Evolutionary conservation across 1,284 basidiomycete species (phyloP).

Genomic region (Amylostereum chailletii): DNA sequence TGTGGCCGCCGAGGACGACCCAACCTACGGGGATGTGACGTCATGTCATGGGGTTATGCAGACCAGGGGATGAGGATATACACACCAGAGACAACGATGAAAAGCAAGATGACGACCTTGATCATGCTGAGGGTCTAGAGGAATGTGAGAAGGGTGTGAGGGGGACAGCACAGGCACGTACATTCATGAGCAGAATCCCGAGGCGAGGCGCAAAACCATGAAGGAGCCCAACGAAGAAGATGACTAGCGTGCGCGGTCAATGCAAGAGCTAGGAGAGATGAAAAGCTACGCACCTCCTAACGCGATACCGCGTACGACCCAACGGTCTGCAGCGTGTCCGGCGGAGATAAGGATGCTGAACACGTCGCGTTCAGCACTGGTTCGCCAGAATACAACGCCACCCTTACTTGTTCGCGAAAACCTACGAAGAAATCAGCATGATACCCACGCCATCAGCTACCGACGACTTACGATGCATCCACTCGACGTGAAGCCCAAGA

Average conservation of each 20-base stretch:
- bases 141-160: no score
- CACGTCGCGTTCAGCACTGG: constrained; percentile 42
- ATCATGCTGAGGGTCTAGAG: constrained; percentile 46
- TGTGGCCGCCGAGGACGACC: constrained; percentile 6
- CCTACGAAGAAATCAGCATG: constrained; percentile 16
- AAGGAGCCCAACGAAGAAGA: constrained; percentile 47
- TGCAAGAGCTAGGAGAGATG: background rate
- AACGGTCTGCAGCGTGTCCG: constrained; percentile 29
- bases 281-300: constrained; percentile 31
- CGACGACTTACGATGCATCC: background rate
- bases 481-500: constrained; percentile 32
- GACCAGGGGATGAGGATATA: constrained; percentile 16
- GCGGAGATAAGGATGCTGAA: constrained; percentile 45
- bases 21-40: background rate
- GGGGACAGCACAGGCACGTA: no score
- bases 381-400: constrained; percentile 22
- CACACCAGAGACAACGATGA: constrained; percentile 47
- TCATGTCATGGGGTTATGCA: no score
- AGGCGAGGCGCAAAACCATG: constrained; percentile 47
- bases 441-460: constrained; percentile 43
- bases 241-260: constrained; percentile 20
- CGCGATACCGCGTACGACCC: constrained; percentile 50
- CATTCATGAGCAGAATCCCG: constrained; percentile 56
- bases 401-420: constrained; percentile 27
- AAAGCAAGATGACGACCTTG: constrained; percentile 51